Evolutionary conservation across 225 moss, liverwort and hornwort genomes (phyloP).

Genomic region (Takakia lepidozioides): DNA sequence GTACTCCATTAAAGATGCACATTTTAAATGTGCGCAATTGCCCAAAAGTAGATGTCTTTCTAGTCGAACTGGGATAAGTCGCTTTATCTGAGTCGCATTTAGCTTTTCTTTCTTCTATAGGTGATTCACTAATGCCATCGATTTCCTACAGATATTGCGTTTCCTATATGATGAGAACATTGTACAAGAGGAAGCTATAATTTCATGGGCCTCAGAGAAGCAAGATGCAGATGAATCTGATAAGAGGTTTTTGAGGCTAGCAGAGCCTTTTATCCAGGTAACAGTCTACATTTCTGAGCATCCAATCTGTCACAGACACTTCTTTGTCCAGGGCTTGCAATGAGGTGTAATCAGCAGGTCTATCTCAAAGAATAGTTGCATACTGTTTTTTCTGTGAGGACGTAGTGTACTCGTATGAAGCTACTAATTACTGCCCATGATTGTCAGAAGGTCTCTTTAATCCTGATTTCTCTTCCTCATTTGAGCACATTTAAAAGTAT

Average conservation of each 20-base stretch:
- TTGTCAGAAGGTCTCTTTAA: too few species aligned
- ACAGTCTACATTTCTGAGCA: neutral
- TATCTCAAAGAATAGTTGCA: neutral
- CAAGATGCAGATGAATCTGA: conserved; percentile 81
- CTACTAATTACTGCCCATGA: neutral
- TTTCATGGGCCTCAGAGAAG: conserved; percentile 87
- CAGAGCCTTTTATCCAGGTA: conserved; percentile 85
- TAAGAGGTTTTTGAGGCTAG: conserved; percentile 72
- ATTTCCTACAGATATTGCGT: conserved; percentile 57
- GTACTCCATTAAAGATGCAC: too few species aligned
- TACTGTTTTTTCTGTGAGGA: neutral
- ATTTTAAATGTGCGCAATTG: too few species aligned
- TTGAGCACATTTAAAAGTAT: too few species aligned
- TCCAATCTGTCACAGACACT: neutral
- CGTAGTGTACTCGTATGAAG: neutral
- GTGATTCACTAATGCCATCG: neutral
- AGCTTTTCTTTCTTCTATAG: neutral
- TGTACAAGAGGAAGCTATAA: conserved; percentile 78
- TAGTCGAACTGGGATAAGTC: too few species aligned
- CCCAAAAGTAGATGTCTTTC: too few species aligned
- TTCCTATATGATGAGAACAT: conserved; percentile 77
- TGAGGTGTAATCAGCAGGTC: too few species aligned
- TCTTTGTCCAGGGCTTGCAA: too few species aligned
- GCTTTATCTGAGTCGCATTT: neutral
- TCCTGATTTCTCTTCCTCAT: too few species aligned